Base-by-base conservation (phyloP, 768 basidiomycete genomes). In the Phaeotremella skinneri region DNA sequence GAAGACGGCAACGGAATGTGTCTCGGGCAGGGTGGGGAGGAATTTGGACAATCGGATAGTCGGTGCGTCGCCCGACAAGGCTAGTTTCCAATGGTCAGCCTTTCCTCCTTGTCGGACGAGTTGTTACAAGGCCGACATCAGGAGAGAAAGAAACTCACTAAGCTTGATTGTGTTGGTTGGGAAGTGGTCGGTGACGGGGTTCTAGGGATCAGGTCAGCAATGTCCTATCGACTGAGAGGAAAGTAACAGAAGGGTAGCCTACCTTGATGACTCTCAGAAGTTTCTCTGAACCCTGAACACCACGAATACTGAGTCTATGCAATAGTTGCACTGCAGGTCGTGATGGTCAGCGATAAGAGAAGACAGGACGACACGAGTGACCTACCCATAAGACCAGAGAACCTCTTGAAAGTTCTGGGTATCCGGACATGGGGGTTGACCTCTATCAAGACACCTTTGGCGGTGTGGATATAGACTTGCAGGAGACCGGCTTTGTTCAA, bases 371-470 rank as follows among this genome's bases (percentile, higher is more conserved):
- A 2, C 16, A 52, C 11, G 20, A 52, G 26, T 37, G 9, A 62
- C 82, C 62, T 72, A 94, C 92, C 93, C 96, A 99, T 99, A 64
- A 99, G 81, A 21, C 96, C 96, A 58, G 90, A 91, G 79, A 99
- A 99, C 9, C 96, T 85, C 79, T 99, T 99, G 79, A 99, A 98
- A 13, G 96, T 99, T 63, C 96, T 83, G 11, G 96, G 96, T 70
- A 99, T 99, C 56, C 96, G 85, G 11, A 98, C 92, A 78, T 90
- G 88, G 2, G 96, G 96, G 77, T 99, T 98, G 67, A 98, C 91
- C 79, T 99, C 94, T 74, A 99, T 98, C 47, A 99, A 83, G 13
- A 92, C 89, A 37, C 92, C 92, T 70, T 89, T 90, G 17, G 91
- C 89, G 16, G 96, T 98, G 80, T 97, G 93, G 61, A 99, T 93